Evolutionary conservation across 2,329 filamentous ascomycete species (phyloP).

Genomic region (Pezicula neosporulosa): DNA sequence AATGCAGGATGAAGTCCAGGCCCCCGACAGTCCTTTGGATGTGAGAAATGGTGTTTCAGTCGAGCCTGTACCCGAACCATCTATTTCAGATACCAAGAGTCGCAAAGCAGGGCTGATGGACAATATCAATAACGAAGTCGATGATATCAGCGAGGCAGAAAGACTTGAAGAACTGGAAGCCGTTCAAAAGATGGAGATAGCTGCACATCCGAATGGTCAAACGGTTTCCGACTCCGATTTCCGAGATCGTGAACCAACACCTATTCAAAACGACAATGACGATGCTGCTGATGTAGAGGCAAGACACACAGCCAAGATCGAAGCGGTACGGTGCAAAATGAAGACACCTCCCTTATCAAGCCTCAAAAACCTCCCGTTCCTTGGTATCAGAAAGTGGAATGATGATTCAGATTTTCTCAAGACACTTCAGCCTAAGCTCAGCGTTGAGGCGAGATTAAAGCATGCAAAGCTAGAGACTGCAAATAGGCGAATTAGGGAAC

Average conservation of each 20-base stretch:
- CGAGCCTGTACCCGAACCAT: neutral
- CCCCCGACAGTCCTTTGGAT: no score
- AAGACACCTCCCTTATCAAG: slow-evolving; percentile 24
- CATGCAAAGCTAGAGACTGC: slow-evolving; percentile 4
- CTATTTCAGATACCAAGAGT: neutral
- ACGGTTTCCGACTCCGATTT: neutral
- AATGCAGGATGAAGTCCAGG: no score
- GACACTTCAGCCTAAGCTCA: slow-evolving; percentile 14
- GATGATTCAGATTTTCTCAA: slow-evolving; percentile 21
- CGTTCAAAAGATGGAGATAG: slow-evolving; percentile 2
- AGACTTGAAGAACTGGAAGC: slow-evolving; percentile 17
- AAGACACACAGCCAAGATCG: neutral
- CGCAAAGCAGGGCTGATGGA: slow-evolving; percentile 6
- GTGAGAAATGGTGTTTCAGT: no score
- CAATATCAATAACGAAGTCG: slow-evolving; percentile 12
- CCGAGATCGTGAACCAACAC: no score
- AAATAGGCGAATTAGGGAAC: slow-evolving; percentile 13
- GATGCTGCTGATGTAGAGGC: slow-evolving; percentile 1
- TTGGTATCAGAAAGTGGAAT: slow-evolving; percentile 17
- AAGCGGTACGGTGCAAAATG: slow-evolving; percentile 24
- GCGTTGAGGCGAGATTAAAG: slow-evolving; percentile 12
- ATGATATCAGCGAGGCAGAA: slow-evolving; percentile 17
- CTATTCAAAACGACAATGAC: neutral
- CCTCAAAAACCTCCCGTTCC: slow-evolving; percentile 12
- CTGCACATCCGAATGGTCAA: neutral